Evolutionary conservation across 1,284 basidiomycete genomes (phyloP).

Genomic region (Leccinum glutinopallens): DNA sequence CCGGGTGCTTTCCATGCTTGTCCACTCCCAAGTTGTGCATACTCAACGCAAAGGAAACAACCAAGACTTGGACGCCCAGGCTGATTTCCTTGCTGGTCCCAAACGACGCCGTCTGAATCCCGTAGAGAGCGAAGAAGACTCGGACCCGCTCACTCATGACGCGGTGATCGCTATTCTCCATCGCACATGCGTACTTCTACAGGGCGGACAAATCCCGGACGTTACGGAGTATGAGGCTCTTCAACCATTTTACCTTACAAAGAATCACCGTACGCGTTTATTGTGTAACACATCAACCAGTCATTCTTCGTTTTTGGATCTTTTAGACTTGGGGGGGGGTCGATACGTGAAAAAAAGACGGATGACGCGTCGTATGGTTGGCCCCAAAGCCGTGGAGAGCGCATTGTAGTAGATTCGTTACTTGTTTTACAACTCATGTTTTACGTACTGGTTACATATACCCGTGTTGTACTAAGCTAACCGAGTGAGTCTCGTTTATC

Average conservation of each 20-base stretch:
- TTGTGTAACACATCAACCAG: neutral
- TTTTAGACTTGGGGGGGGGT: neutral
- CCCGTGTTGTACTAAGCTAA: neutral
- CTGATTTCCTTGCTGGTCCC: neutral
- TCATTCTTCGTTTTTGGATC: neutral
- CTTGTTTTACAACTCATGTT: neutral
- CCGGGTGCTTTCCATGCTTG: neutral
- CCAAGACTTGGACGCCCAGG: neutral
- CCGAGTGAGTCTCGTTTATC: neutral
- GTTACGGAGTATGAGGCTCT: neutral
- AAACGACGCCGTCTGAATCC: neutral
- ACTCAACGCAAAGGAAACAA: neutral
- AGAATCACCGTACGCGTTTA: neutral
- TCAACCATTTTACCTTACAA: neutral
- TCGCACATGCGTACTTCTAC: neutral
- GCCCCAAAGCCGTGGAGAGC: neutral
- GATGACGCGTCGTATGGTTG: neutral
- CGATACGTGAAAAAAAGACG: neutral
- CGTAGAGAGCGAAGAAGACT: neutral
- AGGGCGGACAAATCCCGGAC: neutral
- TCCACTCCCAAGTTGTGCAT: neutral
- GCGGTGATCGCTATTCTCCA: neutral
- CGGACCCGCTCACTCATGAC: neutral
- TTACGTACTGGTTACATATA: neutral
- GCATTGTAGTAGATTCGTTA: neutral